Base-by-base conservation (phyloP, 306 rosid genomes). In the Aeschynomene evenia region DNA sequence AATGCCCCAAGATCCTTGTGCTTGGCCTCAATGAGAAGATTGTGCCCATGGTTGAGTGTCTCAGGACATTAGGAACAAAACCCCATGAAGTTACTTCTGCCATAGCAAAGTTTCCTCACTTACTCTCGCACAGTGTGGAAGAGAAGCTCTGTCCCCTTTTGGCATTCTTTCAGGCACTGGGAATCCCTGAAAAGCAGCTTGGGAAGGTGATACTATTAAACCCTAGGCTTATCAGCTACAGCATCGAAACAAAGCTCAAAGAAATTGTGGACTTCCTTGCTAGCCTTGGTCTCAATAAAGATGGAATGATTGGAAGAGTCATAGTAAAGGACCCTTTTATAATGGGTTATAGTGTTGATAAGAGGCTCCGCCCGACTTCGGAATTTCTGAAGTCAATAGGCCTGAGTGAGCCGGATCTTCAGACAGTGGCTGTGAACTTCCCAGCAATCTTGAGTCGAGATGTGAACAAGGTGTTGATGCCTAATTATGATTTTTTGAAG, bases 131-230 rank as follows among this genome's bases (percentile, higher is more conserved):
- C 39, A 85, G 97, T 50, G 96, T 90, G 72, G 97, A 88, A 77
- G 96, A 90, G 88, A 93, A 93, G 89, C 92, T 90, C 13, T 93
- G 96, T 48, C 97, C 97, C 3, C 96, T 93, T 55, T 83, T 93
- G 89, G 97, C 91, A 0, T 90, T 90, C 83, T 86, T 93, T 76
- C 92, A 93, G 82, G 76, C 94, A 6, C 57, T 93, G 24, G 97
- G 94, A 23, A 81, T 93, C 29, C 86, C 94, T 9, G 91, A 86
- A 49, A 93, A 86, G 71, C 97, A 85, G 58, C 76, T 93, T 29
- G 98, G 98, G 19, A 93, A 88, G 74, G 85, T 90, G 76, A 71
- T 90, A 51, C 72, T 93, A 79, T 71, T 83, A 67, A 88, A 93
- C 70, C 97, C 98, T 6, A 86, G 98, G 91, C 98, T 93, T 24